Evolutionary conservation across 306 rosid genomes (phyloP), one percentile per base, ranked within the genome.

Genomic region (Carpinus fangiana): DNA sequence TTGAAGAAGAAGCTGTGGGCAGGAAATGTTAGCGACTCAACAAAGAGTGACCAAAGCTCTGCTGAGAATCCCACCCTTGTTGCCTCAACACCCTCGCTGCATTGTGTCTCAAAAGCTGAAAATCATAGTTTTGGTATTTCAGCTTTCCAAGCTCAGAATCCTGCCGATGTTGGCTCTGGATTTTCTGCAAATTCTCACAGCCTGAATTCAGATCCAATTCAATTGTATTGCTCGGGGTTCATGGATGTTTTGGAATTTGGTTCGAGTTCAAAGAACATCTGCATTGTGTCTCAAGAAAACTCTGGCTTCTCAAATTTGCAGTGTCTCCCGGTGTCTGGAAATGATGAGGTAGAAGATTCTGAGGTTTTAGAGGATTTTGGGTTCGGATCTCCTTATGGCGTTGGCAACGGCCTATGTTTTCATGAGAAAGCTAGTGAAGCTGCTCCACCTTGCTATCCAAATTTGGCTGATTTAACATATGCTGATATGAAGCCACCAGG

Each of bases 1-100:
- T 75, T 93, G 16, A 93, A 91, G 91, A 93, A 91, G 89, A 91
- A 88, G 83, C 73, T 87, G 0, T 50, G 89, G 64, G 77, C 90
- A 28, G 90, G 84, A 78, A 81, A 87, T 73, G 59, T 74, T 55
- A 70, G 31, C 74, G 81, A 81, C 75, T 72, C 84, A 70, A 9
- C 70, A 38, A 21, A 78, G 18, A 56, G 78, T 12, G 7, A 36
- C 11, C 56, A 53, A 65, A 79, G 28, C 75, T 46, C 81, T n/a
- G 16, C 79, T 11, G 47, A 54, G 17, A 82, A 72, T 59, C 65
- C 43, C 80, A 54, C 48, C 56, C 52, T 71, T 74, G 53, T 69
- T 70, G 67, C 76, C 73, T 64, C 88, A 61, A 75, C 76, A 8
- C 48, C 78, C 62, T 36, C 73, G 73, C 70, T 55, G 21, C 76